phyloP scores from a whole-genome alignment of 805 yeast species.

The Wickerhamomyces canadensis region DNA sequence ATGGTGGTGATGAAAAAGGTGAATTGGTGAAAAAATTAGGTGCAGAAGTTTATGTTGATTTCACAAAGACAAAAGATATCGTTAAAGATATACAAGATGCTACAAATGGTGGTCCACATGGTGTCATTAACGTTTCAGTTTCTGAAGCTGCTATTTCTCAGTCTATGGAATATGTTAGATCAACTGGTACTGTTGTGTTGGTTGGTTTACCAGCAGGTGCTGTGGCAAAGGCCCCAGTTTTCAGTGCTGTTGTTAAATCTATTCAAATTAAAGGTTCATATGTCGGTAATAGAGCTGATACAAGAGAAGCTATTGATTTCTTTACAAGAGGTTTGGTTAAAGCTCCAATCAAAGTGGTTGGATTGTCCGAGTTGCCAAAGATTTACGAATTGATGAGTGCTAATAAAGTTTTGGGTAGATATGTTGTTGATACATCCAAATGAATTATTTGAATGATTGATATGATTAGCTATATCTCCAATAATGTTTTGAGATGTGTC shows the following conservation, averaged over 20 bases:
- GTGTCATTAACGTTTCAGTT: constrained; percentile 35
- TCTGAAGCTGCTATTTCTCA: constrained; percentile 48
- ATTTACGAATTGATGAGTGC: constrained; percentile 76
- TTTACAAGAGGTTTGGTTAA: constrained; percentile 64
- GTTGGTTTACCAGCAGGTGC: constrained; percentile 65
- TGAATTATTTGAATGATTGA: too few species aligned
- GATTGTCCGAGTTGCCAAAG: constrained; percentile 62
- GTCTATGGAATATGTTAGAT: constrained; percentile 49
- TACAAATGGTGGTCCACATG: constrained; percentile 66
- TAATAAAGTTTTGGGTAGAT: constrained; percentile 84
- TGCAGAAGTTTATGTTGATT: constrained; percentile 61
- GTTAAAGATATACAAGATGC: constrained; percentile 42
- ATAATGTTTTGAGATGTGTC: too few species aligned
- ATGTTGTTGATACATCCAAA: constrained; percentile 71
- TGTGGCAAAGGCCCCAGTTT: constrained; percentile 44
- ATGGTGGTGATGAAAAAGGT: constrained; percentile 69
- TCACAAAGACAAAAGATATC: constrained; percentile 45
- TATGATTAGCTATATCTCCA: too few species aligned
- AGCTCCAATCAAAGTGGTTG: constrained; percentile 71
- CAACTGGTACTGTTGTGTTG: constrained; percentile 53
- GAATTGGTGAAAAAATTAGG: constrained; percentile 50
- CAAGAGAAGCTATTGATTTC: constrained; percentile 75
- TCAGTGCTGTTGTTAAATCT: constrained; percentile 50
- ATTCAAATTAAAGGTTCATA: constrained; percentile 64
- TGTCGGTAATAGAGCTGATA: constrained; percentile 86